A percentile compares a stretch with the other conserved stretches of the same genome.
phyloP scores from a whole-genome alignment of 2,329 filamentous ascomycete genomes.

The Aspergillus cejpii region DNA sequence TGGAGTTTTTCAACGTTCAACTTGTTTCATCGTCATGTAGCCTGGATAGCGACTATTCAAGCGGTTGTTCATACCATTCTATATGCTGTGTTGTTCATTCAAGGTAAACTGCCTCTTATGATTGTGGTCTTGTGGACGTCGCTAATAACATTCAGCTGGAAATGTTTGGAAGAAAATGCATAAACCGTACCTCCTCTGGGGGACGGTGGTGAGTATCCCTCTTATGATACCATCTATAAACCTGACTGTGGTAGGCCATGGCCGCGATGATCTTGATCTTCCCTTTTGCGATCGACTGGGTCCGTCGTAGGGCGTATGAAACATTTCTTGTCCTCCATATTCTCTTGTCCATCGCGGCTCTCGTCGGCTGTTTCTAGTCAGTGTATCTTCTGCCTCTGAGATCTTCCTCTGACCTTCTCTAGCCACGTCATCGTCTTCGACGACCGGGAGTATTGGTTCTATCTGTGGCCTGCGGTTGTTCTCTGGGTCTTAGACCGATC shows the following conservation, averaged over 20 bases:
- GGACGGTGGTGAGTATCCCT: constrained; percentile 20
- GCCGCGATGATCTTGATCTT: constrained; percentile 39
- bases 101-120: constrained; percentile 14
- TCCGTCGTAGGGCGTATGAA: constrained; percentile 43
- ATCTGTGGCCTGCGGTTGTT: constrained; percentile 45
- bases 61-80: constrained; percentile 57
- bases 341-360: constrained; percentile 33
- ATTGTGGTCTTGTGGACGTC: neutral
- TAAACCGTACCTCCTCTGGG: constrained; percentile 29
- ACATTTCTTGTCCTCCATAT: constrained; percentile 39
- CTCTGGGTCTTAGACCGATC: constrained; percentile 47
- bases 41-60: constrained; percentile 55
- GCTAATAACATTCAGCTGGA: constrained; percentile 14
- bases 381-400: constrained; percentile 9
- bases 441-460: constrained; percentile 44
- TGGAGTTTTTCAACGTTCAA: constrained; percentile 64
- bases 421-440: constrained; percentile 47
- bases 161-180: constrained; percentile 23
- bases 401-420: neutral
- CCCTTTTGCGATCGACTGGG: constrained; percentile 42
- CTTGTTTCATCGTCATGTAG: constrained; percentile 61
- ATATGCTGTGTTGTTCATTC: constrained; percentile 44
- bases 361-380: constrained; percentile 46
- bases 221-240: constrained; percentile 2
- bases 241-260: constrained; percentile 22